phyloP scores from a whole-genome alignment of 257 asterid species.

The Perilla frutescens region DNA sequence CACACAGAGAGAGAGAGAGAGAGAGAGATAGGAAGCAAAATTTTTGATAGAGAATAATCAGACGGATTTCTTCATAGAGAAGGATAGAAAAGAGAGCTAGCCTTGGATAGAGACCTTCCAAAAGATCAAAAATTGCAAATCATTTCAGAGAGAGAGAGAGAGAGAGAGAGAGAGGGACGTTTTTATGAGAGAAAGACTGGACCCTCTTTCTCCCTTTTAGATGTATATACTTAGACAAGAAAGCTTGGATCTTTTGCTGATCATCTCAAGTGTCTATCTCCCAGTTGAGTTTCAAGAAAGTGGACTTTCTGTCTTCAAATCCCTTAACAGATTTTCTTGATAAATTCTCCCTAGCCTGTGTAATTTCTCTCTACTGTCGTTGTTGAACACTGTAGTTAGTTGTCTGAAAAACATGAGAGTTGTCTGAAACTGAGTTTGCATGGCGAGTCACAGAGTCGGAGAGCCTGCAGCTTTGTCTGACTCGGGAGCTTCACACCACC shows the following conservation, averaged over 20 bases:
- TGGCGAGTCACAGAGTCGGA: slow-evolving; percentile 78
- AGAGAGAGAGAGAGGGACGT: slow-evolving; percentile 22
- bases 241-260: slow-evolving; percentile 52
- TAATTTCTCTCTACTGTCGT: not conserved
- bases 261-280: slow-evolving; percentile 30
- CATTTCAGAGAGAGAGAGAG: slow-evolving; percentile 11
- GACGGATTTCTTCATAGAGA: slow-evolving; percentile 52
- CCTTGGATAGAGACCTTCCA: slow-evolving; percentile 42
- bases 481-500: slow-evolving; percentile 55
- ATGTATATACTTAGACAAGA: slow-evolving; percentile 48
- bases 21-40: slow-evolving; percentile 37
- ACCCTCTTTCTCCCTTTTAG: slow-evolving; percentile 36
- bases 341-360: not conserved
- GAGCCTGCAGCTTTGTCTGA: slow-evolving; percentile 52
- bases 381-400: not conserved
- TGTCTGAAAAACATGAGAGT: slow-evolving; percentile 37
- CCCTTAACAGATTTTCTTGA: slow-evolving; percentile 9
- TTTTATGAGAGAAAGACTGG: slow-evolving; percentile 40
- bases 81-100: slow-evolving; percentile 45
- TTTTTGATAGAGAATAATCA: slow-evolving; percentile 49
- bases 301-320: slow-evolving; percentile 36
- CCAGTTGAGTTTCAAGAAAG: slow-evolving; percentile 29
- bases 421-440: slow-evolving; percentile 64
- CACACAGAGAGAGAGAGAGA: slow-evolving; percentile 3
- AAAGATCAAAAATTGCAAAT: slow-evolving; percentile 20